Evolutionary conservation across 1,139 yeast genomes (phyloP).

Genomic region (Kurtzmaniella quercitrusa): DNA sequence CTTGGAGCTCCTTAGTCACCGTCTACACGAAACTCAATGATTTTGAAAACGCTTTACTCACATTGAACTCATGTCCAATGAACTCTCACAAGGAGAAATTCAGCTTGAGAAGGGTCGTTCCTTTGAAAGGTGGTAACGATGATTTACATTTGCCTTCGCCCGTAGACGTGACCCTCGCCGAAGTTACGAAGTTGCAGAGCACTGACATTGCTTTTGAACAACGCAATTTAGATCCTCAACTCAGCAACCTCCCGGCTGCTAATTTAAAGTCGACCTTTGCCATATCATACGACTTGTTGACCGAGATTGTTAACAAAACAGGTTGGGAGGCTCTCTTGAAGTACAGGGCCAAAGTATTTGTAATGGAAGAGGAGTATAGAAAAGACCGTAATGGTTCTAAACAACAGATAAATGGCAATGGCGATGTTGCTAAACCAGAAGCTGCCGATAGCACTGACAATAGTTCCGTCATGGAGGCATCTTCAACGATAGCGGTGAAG

Average conservation of each 20-base stretch:
- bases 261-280: constrained; percentile 75
- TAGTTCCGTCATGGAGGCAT: constrained; percentile 5
- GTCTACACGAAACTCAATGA: constrained; percentile 70
- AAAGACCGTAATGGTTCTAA: constrained; percentile 31
- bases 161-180: constrained; percentile 68
- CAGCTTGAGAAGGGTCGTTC: constrained; percentile 51
- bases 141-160: constrained; percentile 76
- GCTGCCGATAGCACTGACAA: constrained; percentile 3
- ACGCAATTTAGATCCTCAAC: constrained; percentile 59
- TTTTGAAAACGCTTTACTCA: constrained; percentile 70
- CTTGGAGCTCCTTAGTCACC: constrained; percentile 77
- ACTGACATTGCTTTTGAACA: constrained; percentile 50
- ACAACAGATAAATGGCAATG: constrained; percentile 5
- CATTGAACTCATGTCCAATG: constrained; percentile 93
- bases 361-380: constrained; percentile 90
- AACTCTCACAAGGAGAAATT: constrained; percentile 65
- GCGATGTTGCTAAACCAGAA: constrained; percentile 9
- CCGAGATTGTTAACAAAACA: constrained; percentile 62
- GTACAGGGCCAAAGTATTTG: constrained; percentile 79
- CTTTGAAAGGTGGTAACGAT: constrained; percentile 49
- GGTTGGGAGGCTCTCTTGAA: constrained; percentile 91
- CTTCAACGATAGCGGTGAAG: constrained; percentile 36
- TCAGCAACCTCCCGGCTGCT: constrained; percentile 72
- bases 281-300: constrained; percentile 73
- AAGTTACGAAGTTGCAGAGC: constrained; percentile 53